A percentile compares a stretch with the other conserved stretches of the same genome.
Conservation (phyloP, 2,329 filamentous ascomycete species). For the Nannizziopsis barbatae region DNA sequence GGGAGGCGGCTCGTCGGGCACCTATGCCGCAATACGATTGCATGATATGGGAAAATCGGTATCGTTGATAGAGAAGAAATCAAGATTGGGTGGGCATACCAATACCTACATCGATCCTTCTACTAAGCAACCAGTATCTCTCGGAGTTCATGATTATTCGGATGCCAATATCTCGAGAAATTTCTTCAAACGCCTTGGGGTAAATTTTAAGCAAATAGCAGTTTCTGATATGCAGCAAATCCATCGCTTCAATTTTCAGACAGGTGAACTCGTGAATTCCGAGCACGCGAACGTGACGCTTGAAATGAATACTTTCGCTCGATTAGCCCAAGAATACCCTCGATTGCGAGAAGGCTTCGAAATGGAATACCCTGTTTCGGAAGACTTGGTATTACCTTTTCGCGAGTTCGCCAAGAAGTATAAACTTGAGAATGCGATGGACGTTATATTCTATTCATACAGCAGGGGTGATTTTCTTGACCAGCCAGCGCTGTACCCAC, state of each 20-base stretch:
- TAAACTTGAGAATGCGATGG: slow-evolving; percentile 17
- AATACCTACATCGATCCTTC: slow-evolving; percentile 21
- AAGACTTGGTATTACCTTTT: slow-evolving; percentile 24
- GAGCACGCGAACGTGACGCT: slow-evolving; percentile 7
- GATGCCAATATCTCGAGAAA: slow-evolving; percentile 16
- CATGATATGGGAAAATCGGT: slow-evolving; percentile 20
- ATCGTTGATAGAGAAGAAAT: slow-evolving; percentile 21
- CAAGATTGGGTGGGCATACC: slow-evolving; percentile 22
- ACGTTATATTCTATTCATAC: slow-evolving; percentile 17
- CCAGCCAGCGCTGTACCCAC: slow-evolving; percentile 18
- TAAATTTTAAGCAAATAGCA: slow-evolving; percentile 9
- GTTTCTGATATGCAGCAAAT: neutral
- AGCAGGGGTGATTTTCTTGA: slow-evolving; percentile 19
- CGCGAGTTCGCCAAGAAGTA: slow-evolving; percentile 22
- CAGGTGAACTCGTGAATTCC: slow-evolving; percentile 14
- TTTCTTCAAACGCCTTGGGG: slow-evolving; percentile 21
- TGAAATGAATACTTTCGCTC: slow-evolving; percentile 10
- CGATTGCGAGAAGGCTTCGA: slow-evolving; percentile 19
- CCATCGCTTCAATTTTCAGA: slow-evolving; percentile 19
- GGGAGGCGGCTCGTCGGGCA: slow-evolving; percentile 23
- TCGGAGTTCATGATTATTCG: slow-evolving; percentile 21
- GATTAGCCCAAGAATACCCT: slow-evolving; percentile 18
- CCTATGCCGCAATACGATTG: slow-evolving; percentile 23
- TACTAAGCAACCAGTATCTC: slow-evolving; percentile 15
- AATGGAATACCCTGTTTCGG: slow-evolving; percentile 23